A percentile compares a stretch with the other conserved stretches of the same genome.
Evolutionary conservation across 345 rosid genomes (phyloP).

Genomic region (Gossypium sturtianum): DNA sequence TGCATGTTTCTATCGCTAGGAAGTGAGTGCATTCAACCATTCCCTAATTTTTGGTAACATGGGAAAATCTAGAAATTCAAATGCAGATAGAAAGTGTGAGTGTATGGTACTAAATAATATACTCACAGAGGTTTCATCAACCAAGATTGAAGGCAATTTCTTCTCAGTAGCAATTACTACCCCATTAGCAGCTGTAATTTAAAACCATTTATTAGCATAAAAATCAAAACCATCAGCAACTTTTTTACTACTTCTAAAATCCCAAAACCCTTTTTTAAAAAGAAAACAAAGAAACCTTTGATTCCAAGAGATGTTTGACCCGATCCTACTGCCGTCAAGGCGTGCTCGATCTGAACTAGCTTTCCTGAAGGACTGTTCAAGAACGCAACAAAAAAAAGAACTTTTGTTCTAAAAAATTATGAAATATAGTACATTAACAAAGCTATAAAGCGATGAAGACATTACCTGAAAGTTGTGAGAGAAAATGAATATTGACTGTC

Average conservation of each 20-base stretch:
- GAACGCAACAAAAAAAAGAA: not conserved
- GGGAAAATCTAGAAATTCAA: not conserved
- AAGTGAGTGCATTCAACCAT: not conserved
- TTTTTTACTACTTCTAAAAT: not conserved
- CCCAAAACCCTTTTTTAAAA: not conserved
- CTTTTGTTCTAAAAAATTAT: not conserved
- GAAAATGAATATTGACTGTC: conserved; percentile 96
- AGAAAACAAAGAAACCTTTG: conserved; percentile 43
- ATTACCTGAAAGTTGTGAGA: conserved; percentile 85
- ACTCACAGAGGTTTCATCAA: conserved; percentile 86
- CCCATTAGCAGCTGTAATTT: conserved; percentile 77
- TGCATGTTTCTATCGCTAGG: not conserved
- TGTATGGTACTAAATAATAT: not conserved
- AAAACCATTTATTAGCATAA: not conserved
- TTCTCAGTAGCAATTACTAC: conserved; percentile 94
- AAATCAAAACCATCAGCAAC: not conserved
- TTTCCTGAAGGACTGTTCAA: conserved; percentile 86
- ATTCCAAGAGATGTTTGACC: conserved; percentile 95
- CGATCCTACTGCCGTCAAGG: conserved; percentile 86
- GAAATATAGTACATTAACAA: not conserved
- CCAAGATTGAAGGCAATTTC: conserved; percentile 85
- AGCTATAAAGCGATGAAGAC: not conserved
- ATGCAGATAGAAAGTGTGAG: not conserved
- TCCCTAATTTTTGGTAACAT: too few species aligned
- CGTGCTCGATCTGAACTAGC: conserved; percentile 98